Conservation (phyloP, 768 basidiomycete species). For the Cystofilobasidium capitatum region DNA sequence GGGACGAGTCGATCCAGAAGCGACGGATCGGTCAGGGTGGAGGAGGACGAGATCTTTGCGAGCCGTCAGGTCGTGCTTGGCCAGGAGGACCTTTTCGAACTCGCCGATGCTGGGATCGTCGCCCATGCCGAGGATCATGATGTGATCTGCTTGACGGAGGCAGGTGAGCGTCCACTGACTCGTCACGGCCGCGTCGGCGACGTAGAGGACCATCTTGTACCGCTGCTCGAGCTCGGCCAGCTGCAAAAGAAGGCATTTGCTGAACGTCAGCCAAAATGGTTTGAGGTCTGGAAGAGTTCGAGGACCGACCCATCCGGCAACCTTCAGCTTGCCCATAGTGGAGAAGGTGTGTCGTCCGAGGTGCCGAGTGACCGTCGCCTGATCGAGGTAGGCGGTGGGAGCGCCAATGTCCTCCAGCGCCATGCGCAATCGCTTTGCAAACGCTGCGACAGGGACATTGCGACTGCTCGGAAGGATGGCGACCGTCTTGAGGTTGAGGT, state of each 20-base stretch:
- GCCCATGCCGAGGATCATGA: conserved; percentile 68
- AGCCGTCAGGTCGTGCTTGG: conserved; percentile 92
- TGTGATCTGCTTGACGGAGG: conserved; percentile 90
- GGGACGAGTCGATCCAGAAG: conserved; percentile 81
- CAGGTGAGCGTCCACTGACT: conserved; percentile 98
- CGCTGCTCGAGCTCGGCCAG: conserved; percentile 84
- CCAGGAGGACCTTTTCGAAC: conserved; percentile 65
- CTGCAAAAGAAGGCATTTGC: conserved; percentile 35
- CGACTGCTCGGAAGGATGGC: conserved; percentile 80
- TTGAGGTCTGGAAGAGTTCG: background rate
- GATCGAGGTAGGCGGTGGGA: conserved; percentile 82
- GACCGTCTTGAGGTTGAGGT: conserved; percentile 84
- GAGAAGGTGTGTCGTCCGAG: conserved; percentile 93
- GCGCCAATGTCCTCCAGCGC: conserved; percentile 91
- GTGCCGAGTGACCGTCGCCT: conserved; percentile 81
- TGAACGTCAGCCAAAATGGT: conserved; percentile 1
- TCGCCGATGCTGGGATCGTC: conserved; percentile 79
- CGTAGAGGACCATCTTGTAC: conserved; percentile 85
- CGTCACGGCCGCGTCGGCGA: conserved; percentile 80
- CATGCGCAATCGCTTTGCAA: conserved; percentile 75
- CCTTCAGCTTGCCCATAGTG: conserved; percentile 92
- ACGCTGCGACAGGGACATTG: conserved; percentile 77
- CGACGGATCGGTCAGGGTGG: conserved; percentile 80
- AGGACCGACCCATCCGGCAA: conserved; percentile 53
- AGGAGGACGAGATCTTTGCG: conserved; percentile 89